Conservation (phyloP, 2,329 filamentous ascomycete genomes). For the Epichloe amarillans region DNA sequence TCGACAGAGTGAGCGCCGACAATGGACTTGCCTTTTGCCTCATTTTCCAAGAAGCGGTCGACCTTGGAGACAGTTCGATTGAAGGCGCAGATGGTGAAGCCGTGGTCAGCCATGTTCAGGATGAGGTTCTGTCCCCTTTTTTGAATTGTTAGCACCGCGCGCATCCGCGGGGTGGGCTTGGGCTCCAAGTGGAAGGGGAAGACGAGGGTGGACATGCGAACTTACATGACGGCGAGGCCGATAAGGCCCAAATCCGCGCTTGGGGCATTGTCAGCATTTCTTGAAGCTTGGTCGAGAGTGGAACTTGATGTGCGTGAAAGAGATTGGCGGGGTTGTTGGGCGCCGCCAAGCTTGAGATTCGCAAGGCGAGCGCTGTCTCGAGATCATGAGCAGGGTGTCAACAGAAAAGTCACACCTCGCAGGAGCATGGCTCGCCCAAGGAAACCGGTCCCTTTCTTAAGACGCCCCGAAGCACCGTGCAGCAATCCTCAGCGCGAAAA, state of each 20-base stretch:
- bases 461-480: not conserved
- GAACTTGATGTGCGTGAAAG: slow-evolving; percentile 15
- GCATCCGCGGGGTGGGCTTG: not conserved
- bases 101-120: slow-evolving; percentile 77
- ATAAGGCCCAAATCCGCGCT: slow-evolving; percentile 87
- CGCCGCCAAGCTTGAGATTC: slow-evolving; percentile 56
- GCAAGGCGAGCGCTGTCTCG: slow-evolving; percentile 56
- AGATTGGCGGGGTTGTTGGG: slow-evolving; percentile 33
- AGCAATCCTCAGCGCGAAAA: slow-evolving; percentile 4
- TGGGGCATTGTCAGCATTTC: slow-evolving; percentile 42
- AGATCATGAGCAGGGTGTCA: slow-evolving; percentile 22
- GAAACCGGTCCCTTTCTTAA: not conserved
- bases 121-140: slow-evolving; percentile 70
- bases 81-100: slow-evolving; percentile 95
- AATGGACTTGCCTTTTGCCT: slow-evolving; percentile 90
- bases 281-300: slow-evolving; percentile 17
- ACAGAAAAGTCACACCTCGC: not conserved
- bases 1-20: slow-evolving; percentile 85
- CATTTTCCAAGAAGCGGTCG: slow-evolving; percentile 81
- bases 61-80: slow-evolving; percentile 99
- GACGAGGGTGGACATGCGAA: slow-evolving; percentile 10
- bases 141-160: slow-evolving; percentile 1
- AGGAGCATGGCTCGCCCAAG: not conserved
- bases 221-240: slow-evolving; percentile 79
- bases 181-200: not conserved